phyloP scores from a whole-genome alignment of 768 basidiomycete genomes.

The Leccinellum albellum region DNA sequence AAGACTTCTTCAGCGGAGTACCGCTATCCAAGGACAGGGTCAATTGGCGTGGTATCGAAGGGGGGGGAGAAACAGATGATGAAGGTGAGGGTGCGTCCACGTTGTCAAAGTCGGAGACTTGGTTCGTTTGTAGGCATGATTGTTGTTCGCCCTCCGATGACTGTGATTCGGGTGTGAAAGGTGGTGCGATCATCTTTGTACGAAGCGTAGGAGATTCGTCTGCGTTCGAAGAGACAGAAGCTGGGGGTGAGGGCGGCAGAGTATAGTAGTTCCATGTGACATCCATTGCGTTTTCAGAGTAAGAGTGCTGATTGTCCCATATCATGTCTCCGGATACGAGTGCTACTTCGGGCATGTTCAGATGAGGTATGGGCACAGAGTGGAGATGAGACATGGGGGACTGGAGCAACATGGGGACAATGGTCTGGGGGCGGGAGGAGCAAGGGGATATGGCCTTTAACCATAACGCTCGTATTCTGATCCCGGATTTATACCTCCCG shows the following conservation, averaged over 20 bases:
- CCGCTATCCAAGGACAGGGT: conserved; percentile 33
- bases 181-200: conserved; percentile 49
- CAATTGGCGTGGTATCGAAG: conserved; percentile 30
- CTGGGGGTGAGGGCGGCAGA: conserved; percentile 46
- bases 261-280: conserved; percentile 49
- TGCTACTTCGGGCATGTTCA: conserved; percentile 55
- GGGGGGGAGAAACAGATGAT: conserved; percentile 30
- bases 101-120: conserved; percentile 58
- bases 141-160: conserved; percentile 44
- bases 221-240: conserved; percentile 41
- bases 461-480: conserved; percentile 16
- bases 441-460: conserved; percentile 19
- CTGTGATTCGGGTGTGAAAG: conserved; percentile 41
- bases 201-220: conserved; percentile 45
- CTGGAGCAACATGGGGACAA: conserved; percentile 11
- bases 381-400: conserved; percentile 23
- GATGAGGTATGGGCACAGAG: conserved; percentile 50
- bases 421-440: conserved; percentile 9
- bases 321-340: conserved; percentile 47
- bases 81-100: conserved; percentile 33
- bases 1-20: conserved; percentile 35
- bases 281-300: conserved; percentile 35
- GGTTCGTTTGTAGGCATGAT: conserved; percentile 64
- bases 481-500: conserved; percentile 31
- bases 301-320: conserved; percentile 46